phyloP scores from a whole-genome alignment of 495 filamentous ascomycete genomes.

The Penicillium atrosanguineum region DNA sequence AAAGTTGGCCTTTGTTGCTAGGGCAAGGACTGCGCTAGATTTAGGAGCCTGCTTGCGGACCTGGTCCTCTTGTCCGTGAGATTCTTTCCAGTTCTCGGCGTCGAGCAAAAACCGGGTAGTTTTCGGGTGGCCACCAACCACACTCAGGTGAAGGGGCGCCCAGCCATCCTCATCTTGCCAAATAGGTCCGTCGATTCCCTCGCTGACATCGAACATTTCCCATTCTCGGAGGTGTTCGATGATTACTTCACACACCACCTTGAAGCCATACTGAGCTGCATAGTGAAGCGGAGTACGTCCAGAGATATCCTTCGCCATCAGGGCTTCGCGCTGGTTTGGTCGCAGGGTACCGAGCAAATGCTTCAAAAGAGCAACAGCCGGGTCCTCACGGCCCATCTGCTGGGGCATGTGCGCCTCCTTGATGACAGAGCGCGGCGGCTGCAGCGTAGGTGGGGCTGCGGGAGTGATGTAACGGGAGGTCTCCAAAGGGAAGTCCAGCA shows the following conservation, averaged over 20 bases:
- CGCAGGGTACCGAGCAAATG: constrained; percentile 70
- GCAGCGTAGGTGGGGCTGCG: constrained; percentile 61
- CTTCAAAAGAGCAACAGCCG: constrained; percentile 68
- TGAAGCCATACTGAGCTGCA: constrained; percentile 91
- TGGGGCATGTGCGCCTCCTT: constrained; percentile 57
- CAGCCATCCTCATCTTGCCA: constrained; percentile 95
- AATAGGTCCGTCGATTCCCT: constrained; percentile 76
- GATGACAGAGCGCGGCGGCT: constrained; percentile 54
- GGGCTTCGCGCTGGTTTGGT: constrained; percentile 64
- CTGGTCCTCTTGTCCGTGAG: constrained; percentile 28
- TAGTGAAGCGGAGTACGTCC: constrained; percentile 92
- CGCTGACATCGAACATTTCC: constrained; percentile 77
- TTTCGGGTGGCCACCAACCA: constrained; percentile 84
- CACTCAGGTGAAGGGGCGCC: constrained; percentile 86
- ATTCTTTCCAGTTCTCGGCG: constrained; percentile 64
- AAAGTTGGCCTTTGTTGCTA: constrained; percentile 85
- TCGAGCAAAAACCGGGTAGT: constrained; percentile 79
- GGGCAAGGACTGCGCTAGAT: constrained; percentile 84
- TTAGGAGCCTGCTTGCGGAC: constrained; percentile 69
- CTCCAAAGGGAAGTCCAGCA: constrained; percentile 51
- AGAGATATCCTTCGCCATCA: constrained; percentile 69
- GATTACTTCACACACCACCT: constrained; percentile 80
- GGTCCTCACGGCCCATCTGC: constrained; percentile 65
- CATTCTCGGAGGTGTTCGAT: constrained; percentile 86
- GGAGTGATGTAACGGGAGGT: constrained; percentile 71